Evolutionary conservation across 1,284 basidiomycete species (phyloP).

Genomic region (Cystobasidium pallidum): DNA sequence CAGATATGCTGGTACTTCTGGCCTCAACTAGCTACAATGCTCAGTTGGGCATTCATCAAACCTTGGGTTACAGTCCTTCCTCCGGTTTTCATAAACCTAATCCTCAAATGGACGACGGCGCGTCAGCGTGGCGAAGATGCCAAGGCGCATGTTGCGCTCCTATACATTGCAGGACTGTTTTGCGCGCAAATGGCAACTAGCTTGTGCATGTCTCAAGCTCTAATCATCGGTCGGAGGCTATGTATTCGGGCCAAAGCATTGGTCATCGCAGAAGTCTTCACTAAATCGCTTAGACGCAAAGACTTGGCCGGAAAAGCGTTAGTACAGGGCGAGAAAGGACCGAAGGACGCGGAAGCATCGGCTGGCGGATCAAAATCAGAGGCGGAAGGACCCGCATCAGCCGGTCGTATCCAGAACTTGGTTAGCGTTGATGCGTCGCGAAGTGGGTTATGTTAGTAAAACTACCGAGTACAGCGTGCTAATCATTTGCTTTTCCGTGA

Average conservation of each 20-base stretch:
- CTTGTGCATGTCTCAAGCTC: conserved; percentile 58
- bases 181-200: conserved; percentile 58
- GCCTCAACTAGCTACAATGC: conserved; percentile 53
- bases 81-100: conserved; percentile 60
- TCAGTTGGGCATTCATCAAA: conserved; percentile 59
- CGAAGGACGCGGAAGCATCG: conserved; percentile 39
- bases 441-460: background rate
- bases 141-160: conserved; percentile 60
- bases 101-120: conserved; percentile 59
- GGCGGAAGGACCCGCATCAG: conserved; percentile 53
- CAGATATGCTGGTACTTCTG: conserved; percentile 57
- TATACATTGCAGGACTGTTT: conserved; percentile 61
- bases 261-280: conserved; percentile 62
- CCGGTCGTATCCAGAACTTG: conserved; percentile 63
- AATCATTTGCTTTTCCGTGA: background rate
- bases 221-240: conserved; percentile 61
- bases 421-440: conserved; percentile 63
- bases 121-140: conserved; percentile 52
- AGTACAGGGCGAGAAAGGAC: conserved; percentile 21
- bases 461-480: conserved; percentile 7
- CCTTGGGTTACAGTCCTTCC: conserved; percentile 60
- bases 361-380: conserved; percentile 42
- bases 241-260: conserved; percentile 60
- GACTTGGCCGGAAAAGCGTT: conserved; percentile 57
- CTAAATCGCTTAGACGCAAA: conserved; percentile 62